phyloP scores from a whole-genome alignment of 305 asterid species.

The Fraxinus greggii region DNA sequence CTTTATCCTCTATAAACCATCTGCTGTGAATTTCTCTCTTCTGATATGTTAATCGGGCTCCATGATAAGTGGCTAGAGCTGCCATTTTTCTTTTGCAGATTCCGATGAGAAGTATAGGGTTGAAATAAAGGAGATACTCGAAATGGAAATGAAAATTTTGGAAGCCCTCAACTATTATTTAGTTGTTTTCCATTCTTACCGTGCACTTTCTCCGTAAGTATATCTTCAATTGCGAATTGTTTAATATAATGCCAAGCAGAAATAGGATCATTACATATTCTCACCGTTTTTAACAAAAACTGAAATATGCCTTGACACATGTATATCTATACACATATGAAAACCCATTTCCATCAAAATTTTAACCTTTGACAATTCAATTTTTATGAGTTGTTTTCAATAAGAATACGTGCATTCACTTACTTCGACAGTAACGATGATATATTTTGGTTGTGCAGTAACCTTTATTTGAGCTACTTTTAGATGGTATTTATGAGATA shows the following conservation, averaged over 20 bases:
- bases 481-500: not conserved
- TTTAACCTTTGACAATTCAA: not conserved
- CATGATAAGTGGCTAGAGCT: conserved; percentile 20
- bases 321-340: not conserved
- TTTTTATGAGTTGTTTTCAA: not conserved
- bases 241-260: not conserved
- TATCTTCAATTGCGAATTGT: conserved; percentile 1
- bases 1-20: not conserved
- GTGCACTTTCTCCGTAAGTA: conserved; percentile 73
- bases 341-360: not conserved
- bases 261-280: not conserved
- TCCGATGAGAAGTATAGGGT: conserved; percentile 67
- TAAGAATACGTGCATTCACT: not conserved
- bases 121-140: conserved; percentile 88
- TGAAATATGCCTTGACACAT: not conserved
- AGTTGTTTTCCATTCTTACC: conserved; percentile 89
- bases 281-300: not conserved
- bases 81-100: conserved; percentile 49
- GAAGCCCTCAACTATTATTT: conserved; percentile 87
- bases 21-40: not conserved
- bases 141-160: conserved; percentile 96
- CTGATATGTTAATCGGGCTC: not conserved
- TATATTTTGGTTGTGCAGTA: not conserved
- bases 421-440: not conserved
- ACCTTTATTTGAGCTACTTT: not conserved